Conservation (phyloP, 192 early-diverging fungal species). For the Paraglomus brasilianum region DNA sequence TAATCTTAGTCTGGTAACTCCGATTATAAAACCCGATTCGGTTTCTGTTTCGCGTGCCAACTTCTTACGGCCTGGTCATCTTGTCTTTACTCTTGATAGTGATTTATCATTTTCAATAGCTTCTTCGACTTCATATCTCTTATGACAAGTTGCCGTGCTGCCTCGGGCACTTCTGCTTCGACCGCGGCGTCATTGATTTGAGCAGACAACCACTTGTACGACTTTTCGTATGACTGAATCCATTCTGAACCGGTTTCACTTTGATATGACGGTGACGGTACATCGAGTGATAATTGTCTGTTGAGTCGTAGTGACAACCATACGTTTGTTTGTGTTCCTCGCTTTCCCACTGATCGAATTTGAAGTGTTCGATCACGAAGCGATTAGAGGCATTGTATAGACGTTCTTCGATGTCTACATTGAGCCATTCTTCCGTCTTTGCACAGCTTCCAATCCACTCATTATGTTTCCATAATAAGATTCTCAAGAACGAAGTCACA, state of each 20-base stretch:
- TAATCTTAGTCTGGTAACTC: conserved; percentile 1
- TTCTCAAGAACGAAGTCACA: conserved; percentile 21
- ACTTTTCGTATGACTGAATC: conserved; percentile 2
- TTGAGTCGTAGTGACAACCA: neutral
- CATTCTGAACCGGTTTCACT: conserved; percentile 14
- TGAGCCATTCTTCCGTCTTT: conserved; percentile 19
- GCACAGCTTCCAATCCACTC: conserved; percentile 6
- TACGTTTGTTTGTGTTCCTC: conserved; percentile 16
- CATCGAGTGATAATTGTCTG: conserved; percentile 7
- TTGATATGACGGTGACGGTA: conserved; percentile 1
- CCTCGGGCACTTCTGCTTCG: conserved; percentile 13
- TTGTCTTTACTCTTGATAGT: neutral
- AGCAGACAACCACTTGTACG: conserved; percentile 1
- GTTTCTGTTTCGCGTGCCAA: no score
- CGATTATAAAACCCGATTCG: neutral
- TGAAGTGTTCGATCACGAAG: conserved; percentile 22
- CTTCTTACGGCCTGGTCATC: neutral
- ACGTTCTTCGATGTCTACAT: conserved; percentile 15
- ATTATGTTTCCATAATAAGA: conserved; percentile 9
- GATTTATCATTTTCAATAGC: conserved; percentile 14
- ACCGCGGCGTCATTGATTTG: conserved; percentile 6
- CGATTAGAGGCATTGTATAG: neutral
- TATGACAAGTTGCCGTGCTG: conserved; percentile 10
- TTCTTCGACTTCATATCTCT: conserved; percentile 17
- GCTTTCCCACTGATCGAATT: conserved; percentile 8